Evolutionary conservation across 1,284 basidiomycete genomes (phyloP).

Genomic region (Cystobasidium sp.): DNA sequence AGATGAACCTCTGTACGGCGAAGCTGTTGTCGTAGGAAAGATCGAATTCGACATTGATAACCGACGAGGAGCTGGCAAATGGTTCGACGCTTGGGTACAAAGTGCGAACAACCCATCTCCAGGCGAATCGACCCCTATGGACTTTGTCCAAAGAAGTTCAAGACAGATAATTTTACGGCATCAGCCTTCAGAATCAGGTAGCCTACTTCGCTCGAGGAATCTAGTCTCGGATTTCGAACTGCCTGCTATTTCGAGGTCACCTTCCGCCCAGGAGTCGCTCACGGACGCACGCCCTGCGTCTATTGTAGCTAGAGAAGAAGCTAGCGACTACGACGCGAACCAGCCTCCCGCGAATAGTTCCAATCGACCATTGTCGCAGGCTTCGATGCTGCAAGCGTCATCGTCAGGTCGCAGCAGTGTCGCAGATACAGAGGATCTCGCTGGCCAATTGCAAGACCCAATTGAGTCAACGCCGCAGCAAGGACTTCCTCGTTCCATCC

Average conservation of each 20-base stretch:
- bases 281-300: neutral
- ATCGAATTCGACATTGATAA: constrained; percentile 84
- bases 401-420: too few relatives aligned
- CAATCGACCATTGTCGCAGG: too few relatives aligned
- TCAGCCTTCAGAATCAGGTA: neutral
- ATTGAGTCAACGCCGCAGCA: constrained; percentile 1
- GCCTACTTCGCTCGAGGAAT: constrained; percentile 2
- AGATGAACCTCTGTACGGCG: constrained; percentile 48
- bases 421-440: too few relatives aligned
- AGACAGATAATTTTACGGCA: neutral
- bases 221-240: neutral
- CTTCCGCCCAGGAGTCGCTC: neutral
- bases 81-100: constrained; percentile 75
- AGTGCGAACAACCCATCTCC: constrained; percentile 38
- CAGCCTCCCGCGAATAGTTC: too few relatives aligned
- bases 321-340: too few relatives aligned
- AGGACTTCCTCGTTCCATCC: neutral
- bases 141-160: neutral
- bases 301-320: neutral
- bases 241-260: neutral
- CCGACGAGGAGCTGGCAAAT: constrained; percentile 65
- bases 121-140: neutral
- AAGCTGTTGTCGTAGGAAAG: constrained; percentile 70
- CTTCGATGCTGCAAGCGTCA: too few relatives aligned
- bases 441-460: too few relatives aligned